A percentile compares a stretch with the other conserved stretches of the same genome.
Conservation (phyloP, 306 rosid genomes). For the Trifolium dubium region DNA sequence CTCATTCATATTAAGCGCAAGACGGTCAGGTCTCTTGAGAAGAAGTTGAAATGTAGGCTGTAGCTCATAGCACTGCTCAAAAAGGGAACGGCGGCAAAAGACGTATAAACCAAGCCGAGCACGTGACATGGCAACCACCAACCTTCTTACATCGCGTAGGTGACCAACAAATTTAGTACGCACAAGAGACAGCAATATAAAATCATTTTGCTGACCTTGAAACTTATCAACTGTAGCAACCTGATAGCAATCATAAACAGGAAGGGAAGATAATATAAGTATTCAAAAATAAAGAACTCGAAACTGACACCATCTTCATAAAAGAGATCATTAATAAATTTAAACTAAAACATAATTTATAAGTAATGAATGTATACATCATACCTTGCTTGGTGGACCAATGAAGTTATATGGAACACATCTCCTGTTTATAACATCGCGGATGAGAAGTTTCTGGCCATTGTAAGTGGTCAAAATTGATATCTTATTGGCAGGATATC, state of each 20-base stretch:
- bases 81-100: constrained; percentile 91
- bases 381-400: constrained; percentile 96
- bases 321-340: constrained; percentile 29
- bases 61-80: constrained; percentile 94
- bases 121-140: constrained; percentile 99
- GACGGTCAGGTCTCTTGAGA: constrained; percentile 87
- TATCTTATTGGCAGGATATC: constrained; percentile 95
- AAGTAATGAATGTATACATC: constrained; percentile 5
- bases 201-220: constrained; percentile 99
- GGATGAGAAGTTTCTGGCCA: constrained; percentile 97
- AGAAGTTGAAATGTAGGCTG: constrained; percentile 95
- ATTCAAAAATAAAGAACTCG: constrained; percentile 2
- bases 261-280: constrained; percentile 1
- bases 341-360: constrained; percentile 24
- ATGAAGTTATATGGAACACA: constrained; percentile 91
- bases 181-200: constrained; percentile 85
- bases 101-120: constrained; percentile 95
- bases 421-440: constrained; percentile 89
- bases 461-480: constrained; percentile 98
- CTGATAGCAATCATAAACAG: constrained; percentile 48
- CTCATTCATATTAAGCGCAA: constrained; percentile 77
- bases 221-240: constrained; percentile 94
- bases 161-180: constrained; percentile 98
- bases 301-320: constrained; percentile 14
- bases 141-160: constrained; percentile 96